Conservation (phyloP, 192 early-diverging fungal species). For the Umbelopsis sp. region DNA sequence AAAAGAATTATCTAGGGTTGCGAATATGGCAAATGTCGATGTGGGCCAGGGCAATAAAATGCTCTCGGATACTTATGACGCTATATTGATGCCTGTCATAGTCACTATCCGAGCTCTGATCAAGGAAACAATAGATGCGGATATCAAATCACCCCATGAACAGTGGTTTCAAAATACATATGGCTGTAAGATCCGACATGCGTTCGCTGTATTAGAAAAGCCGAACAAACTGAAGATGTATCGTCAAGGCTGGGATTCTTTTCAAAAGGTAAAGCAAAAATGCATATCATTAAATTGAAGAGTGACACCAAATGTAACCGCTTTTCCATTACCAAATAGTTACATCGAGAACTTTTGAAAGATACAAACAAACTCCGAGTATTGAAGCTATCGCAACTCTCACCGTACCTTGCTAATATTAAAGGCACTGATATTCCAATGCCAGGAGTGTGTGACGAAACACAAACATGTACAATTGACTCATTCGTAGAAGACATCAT, state of each 20-base stretch:
- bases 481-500: slow-evolving; percentile 54
- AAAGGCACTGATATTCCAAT: slow-evolving; percentile 54
- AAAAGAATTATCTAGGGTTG: slow-evolving; percentile 58
- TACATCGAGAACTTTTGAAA: slow-evolving; percentile 58
- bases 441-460: slow-evolving; percentile 42
- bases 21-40: slow-evolving; percentile 41
- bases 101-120: slow-evolving; percentile 55
- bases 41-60: slow-evolving; percentile 45
- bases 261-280: slow-evolving; percentile 55
- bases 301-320: neutral
- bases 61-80: slow-evolving; percentile 54
- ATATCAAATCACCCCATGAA: slow-evolving; percentile 63
- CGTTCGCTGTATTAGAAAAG: slow-evolving; percentile 49
- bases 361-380: slow-evolving; percentile 59
- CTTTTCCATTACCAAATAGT: slow-evolving; percentile 31
- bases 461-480: slow-evolving; percentile 44
- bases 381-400: slow-evolving; percentile 57
- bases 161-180: slow-evolving; percentile 63
- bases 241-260: slow-evolving; percentile 57
- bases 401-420: slow-evolving; percentile 57
- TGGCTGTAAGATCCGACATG: slow-evolving; percentile 55
- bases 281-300: neutral
- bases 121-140: slow-evolving; percentile 40
- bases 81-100: slow-evolving; percentile 62
- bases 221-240: slow-evolving; percentile 45